phyloP scores from a whole-genome alignment of 768 basidiomycete genomes.

The Termitomyces bulborhizus region DNA sequence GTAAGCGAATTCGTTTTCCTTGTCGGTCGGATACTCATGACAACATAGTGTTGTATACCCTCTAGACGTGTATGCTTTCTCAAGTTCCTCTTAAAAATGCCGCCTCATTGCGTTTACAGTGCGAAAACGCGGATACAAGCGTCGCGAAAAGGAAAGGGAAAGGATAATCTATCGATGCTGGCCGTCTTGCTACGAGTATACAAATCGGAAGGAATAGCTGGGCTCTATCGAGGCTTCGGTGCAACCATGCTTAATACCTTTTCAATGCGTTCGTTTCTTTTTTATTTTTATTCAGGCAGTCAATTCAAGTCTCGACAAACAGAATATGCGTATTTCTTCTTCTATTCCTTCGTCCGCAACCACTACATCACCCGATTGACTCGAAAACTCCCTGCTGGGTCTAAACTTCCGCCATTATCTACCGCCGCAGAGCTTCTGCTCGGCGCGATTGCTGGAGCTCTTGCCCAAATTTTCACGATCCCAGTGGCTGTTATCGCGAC shows the following conservation, averaged over 20 bases:
- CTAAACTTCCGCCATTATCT: conserved; percentile 56
- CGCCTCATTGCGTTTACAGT: conserved; percentile 31
- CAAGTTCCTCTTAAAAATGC: neutral
- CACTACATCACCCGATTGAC: conserved; percentile 72
- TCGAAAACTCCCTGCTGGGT: conserved; percentile 50
- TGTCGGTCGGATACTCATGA: conserved; percentile 5
- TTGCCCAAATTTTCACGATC: conserved; percentile 97
- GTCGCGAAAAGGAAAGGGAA: conserved; percentile 45
- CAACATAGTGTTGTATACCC: conserved; percentile 80
- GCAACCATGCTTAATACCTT: conserved; percentile 99
- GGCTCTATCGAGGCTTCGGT: conserved; percentile 86
- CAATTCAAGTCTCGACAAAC: conserved; percentile 3
- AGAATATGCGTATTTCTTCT: conserved; percentile 99
- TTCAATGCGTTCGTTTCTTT: conserved; percentile 76
- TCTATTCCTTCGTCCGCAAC: conserved; percentile 87
- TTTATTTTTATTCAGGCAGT: neutral
- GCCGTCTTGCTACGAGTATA: conserved; percentile 65
- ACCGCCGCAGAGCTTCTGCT: conserved; percentile 79
- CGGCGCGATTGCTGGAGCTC: conserved; percentile 87
- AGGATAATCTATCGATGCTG: conserved; percentile 53
- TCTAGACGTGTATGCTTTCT: conserved; percentile 72
- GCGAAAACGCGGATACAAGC: conserved; percentile 96
- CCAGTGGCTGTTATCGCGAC: conserved; percentile 98
- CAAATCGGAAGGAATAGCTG: conserved; percentile 73
- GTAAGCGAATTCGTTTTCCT: conserved; percentile 40